phyloP scores from a whole-genome alignment of 208 protist genomes.

The Wallacemonas sp. region DNA sequence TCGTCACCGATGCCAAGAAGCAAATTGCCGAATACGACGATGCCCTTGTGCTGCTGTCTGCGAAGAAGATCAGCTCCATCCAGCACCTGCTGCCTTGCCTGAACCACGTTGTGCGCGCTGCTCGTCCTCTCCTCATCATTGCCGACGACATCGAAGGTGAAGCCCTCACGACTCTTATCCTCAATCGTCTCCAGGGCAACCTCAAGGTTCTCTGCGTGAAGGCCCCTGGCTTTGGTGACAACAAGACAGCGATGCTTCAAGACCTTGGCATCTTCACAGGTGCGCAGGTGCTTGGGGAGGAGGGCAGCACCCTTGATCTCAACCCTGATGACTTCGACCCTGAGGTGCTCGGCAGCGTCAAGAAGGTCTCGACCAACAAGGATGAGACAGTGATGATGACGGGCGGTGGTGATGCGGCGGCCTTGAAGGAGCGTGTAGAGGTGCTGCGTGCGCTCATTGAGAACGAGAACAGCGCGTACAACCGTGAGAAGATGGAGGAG shows the following conservation, averaged over 20 bases:
- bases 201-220: slow-evolving; percentile 94
- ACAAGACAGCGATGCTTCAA: slow-evolving; percentile 97
- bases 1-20: slow-evolving; percentile 98
- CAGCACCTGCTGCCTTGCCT: slow-evolving; percentile 90
- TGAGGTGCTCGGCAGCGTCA: slow-evolving; percentile 64
- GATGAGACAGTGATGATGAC: slow-evolving; percentile 98
- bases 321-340: slow-evolving; percentile 74
- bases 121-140: slow-evolving; percentile 98
- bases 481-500: slow-evolving; percentile 97
- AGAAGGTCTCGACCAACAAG: slow-evolving; percentile 94
- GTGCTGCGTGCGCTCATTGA: slow-evolving; percentile 90
- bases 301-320: slow-evolving; percentile 91
- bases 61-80: slow-evolving; percentile 96
- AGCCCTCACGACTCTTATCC: slow-evolving; percentile 91
- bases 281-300: slow-evolving; percentile 88
- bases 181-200: slow-evolving; percentile 88
- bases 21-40: slow-evolving; percentile 97
- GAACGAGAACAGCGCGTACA: slow-evolving; percentile 93
- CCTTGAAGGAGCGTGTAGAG: slow-evolving; percentile 93
- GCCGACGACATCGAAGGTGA: slow-evolving; percentile 99
- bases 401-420: slow-evolving; percentile 90
- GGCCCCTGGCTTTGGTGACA: slow-evolving; percentile 99
- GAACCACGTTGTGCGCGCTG: slow-evolving; percentile 79
- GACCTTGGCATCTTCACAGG: slow-evolving; percentile 99
- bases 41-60: slow-evolving; percentile 93